phyloP scores from a whole-genome alignment of 495 filamentous ascomycete genomes.

The Massariosphaeria phaeospora region DNA sequence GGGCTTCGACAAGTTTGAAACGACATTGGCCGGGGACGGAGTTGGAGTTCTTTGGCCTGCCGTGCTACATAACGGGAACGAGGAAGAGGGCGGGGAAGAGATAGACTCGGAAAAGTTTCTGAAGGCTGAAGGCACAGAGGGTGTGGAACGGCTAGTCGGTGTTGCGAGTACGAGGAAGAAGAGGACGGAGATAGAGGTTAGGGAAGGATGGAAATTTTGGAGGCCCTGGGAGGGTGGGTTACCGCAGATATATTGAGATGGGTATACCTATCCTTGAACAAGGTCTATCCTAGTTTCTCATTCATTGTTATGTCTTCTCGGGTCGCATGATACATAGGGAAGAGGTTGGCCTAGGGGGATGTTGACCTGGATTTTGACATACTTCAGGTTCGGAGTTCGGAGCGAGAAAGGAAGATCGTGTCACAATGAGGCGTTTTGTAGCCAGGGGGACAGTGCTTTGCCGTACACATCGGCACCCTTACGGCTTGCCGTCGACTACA shows the following conservation, averaged over 20 bases:
- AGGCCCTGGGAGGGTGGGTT: conserved; percentile 40
- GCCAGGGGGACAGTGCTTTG: too few species aligned
- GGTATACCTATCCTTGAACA: neutral
- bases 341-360: neutral
- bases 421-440: too few species aligned
- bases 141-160: conserved; percentile 61
- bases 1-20: conserved; percentile 76
- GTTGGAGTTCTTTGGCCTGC: conserved; percentile 92
- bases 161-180: conserved; percentile 44
- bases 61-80: conserved; percentile 66
- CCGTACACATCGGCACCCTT: too few species aligned
- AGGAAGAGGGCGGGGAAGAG: conserved; percentile 75
- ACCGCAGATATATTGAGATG: neutral
- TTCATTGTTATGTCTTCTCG: neutral
- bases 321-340: neutral
- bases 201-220: conserved; percentile 95
- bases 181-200: conserved; percentile 58
- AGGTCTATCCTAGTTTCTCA: neutral
- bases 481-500: too few species aligned
- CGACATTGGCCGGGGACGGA: conserved; percentile 83
- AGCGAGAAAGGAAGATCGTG: too few species aligned
- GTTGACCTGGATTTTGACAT: too few species aligned
- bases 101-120: conserved; percentile 92
- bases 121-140: conserved; percentile 70
- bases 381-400: too few species aligned